Evolutionary conservation across 2,329 filamentous ascomycete species (phyloP).

Genomic region (Penicillium brasilianum): DNA sequence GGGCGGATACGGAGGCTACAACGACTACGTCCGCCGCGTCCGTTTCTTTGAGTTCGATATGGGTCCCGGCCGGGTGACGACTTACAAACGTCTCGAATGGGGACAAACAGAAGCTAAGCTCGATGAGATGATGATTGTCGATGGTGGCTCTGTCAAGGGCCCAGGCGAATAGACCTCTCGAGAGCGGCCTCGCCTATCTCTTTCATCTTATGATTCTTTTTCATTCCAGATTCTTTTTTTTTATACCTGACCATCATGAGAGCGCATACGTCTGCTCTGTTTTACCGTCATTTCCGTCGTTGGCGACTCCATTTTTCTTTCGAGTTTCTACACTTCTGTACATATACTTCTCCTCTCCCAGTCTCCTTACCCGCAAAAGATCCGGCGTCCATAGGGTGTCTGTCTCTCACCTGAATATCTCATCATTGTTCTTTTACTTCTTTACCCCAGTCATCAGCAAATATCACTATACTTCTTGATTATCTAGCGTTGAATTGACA

Average conservation of each 20-base stretch:
- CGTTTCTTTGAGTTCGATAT: slow-evolving; percentile 93
- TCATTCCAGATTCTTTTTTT: background rate
- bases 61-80: slow-evolving; percentile 84
- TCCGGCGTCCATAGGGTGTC: slow-evolving; percentile 25
- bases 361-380: slow-evolving; percentile 28
- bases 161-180: slow-evolving; percentile 23
- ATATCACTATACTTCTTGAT: background rate
- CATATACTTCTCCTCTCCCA: slow-evolving; percentile 24
- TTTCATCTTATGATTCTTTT: background rate
- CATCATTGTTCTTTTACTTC: slow-evolving; percentile 19
- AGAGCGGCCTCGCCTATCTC: background rate
- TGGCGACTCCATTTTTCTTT: slow-evolving; percentile 8
- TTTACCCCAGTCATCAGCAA: background rate
- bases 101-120: slow-evolving; percentile 58
- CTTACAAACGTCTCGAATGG: slow-evolving; percentile 87
- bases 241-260: slow-evolving; percentile 5
- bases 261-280: slow-evolving; percentile 6
- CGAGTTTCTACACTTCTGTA: slow-evolving; percentile 20
- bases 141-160: slow-evolving; percentile 59
- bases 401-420: slow-evolving; percentile 26
- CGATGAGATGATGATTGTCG: slow-evolving; percentile 66
- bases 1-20: slow-evolving; percentile 92
- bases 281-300: slow-evolving; percentile 22
- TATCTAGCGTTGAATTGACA: background rate
- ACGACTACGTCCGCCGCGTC: slow-evolving; percentile 79